Evolutionary conservation across 176 grass and related monocot species (phyloP).

Genomic region (Tuctoria greenei): DNA sequence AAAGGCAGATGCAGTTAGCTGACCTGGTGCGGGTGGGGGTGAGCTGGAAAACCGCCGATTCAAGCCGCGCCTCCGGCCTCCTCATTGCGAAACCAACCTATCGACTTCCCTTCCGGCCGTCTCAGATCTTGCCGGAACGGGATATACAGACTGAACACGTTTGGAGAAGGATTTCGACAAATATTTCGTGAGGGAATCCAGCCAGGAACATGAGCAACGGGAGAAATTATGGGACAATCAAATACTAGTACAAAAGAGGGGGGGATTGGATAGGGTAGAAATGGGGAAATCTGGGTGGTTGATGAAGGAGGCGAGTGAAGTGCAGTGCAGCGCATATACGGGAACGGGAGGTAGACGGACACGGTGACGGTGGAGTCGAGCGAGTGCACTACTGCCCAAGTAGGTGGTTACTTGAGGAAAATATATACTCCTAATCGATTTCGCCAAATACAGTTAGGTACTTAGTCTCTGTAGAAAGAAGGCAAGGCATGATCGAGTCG

Average conservation of each 20-base stretch:
- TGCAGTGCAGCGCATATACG: background rate
- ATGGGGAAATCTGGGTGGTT: background rate
- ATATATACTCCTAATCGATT: too few species aligned
- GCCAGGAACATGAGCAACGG: conserved; percentile 13
- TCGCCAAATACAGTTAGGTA: too few species aligned
- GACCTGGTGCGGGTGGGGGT: conserved; percentile 96
- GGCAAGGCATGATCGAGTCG: too few species aligned
- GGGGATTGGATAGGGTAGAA: too few species aligned
- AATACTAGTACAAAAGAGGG: background rate
- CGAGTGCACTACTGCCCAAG: too few species aligned
- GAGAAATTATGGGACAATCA: background rate
- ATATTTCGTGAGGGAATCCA: conserved; percentile 16
- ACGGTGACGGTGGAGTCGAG: too few species aligned
- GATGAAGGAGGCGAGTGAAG: background rate
- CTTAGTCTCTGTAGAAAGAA: too few species aligned
- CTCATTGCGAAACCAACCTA: conserved; percentile 52
- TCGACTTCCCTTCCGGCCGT: background rate
- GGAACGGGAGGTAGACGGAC: too few species aligned
- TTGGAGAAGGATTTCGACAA: conserved; percentile 19
- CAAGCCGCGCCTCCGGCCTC: conserved; percentile 75
- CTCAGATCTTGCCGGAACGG: conserved; percentile 41
- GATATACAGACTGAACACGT: background rate
- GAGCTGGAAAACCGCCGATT: conserved; percentile 94
- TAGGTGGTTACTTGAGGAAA: too few species aligned
- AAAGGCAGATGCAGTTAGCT: background rate